Percentiles rank a stretch among this genome's conserved stretches.
phyloP scores from a whole-genome alignment of 2,329 filamentous ascomycete genomes.

The Bipolaris victoriae region DNA sequence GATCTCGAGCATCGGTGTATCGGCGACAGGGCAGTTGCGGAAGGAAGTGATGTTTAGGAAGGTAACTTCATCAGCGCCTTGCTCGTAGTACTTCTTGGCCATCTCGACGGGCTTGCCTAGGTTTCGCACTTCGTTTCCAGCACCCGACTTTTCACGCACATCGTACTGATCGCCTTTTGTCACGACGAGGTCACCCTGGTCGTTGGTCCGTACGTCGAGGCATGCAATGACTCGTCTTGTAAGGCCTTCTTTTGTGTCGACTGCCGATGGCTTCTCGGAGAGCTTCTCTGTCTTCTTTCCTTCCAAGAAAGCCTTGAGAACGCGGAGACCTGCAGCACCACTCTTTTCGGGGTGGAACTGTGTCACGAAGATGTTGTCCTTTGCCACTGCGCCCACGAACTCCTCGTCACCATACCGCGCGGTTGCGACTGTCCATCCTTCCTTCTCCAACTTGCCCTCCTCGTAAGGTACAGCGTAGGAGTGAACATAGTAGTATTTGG shows the following conservation, averaged over 20 bases:
- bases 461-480: slow-evolving; percentile 85
- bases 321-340: slow-evolving; percentile 82
- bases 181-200: slow-evolving; percentile 91
- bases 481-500: slow-evolving; percentile 99
- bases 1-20: slow-evolving; percentile 95
- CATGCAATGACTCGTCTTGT: slow-evolving; percentile 96
- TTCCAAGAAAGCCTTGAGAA: slow-evolving; percentile 85
- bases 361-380: slow-evolving; percentile 84
- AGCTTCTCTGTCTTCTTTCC: slow-evolving; percentile 66
- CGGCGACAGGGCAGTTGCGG: slow-evolving; percentile 89
- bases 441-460: slow-evolving; percentile 73
- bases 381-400: slow-evolving; percentile 89
- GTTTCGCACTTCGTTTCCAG: slow-evolving; percentile 75
- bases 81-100: slow-evolving; percentile 91
- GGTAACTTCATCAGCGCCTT: slow-evolving; percentile 94
- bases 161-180: slow-evolving; percentile 99
- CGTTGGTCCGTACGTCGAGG: slow-evolving; percentile 92
- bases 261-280: slow-evolving; percentile 42
- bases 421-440: slow-evolving; percentile 92
- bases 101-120: slow-evolving; percentile 96
- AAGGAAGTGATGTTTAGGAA: slow-evolving; percentile 99
- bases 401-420: slow-evolving; percentile 85
- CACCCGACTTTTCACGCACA: slow-evolving; percentile 81
- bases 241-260: slow-evolving; percentile 66
- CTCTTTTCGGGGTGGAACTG: slow-evolving; percentile 99